Evolutionary conservation across 2,329 filamentous ascomycete genomes (phyloP).

Genomic region (Monosporascus sp.): DNA sequence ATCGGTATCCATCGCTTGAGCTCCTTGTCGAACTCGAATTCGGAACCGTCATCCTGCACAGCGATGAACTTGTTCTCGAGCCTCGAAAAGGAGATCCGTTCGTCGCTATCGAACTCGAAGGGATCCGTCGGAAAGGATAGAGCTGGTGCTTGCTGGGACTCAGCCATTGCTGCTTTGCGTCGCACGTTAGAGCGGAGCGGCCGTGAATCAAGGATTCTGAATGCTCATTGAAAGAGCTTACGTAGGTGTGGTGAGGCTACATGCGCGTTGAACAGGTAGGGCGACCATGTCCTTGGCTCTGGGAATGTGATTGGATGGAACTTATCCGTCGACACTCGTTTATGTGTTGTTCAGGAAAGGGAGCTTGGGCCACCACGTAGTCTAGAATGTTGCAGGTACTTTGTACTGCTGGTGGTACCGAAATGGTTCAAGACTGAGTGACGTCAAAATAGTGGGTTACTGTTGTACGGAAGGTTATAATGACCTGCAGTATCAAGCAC

Average conservation of each 20-base stretch:
- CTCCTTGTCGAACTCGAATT: slow-evolving; percentile 74
- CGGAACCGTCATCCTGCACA: slow-evolving; percentile 76
- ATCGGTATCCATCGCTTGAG: slow-evolving; percentile 71
- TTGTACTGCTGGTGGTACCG: too few species aligned
- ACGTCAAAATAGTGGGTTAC: too few species aligned
- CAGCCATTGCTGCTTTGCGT: slow-evolving; percentile 12
- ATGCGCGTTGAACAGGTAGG: too few species aligned
- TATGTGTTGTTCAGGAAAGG: too few species aligned
- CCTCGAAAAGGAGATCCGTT: slow-evolving; percentile 82
- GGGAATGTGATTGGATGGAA: not conserved
- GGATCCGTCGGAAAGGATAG: slow-evolving; percentile 51
- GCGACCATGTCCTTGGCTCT: not conserved
- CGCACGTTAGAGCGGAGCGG: not conserved
- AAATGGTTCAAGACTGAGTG: too few species aligned
- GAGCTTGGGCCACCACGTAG: too few species aligned
- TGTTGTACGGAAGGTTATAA: too few species aligned
- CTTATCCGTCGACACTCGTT: too few species aligned
- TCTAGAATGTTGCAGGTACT: too few species aligned
- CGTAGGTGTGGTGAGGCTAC: not conserved
- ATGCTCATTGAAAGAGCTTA: not conserved
- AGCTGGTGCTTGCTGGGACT: slow-evolving; percentile 15
- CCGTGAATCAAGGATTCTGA: not conserved
- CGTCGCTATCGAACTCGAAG: slow-evolving; percentile 67
- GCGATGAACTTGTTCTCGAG: slow-evolving; percentile 77
- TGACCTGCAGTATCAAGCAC: too few species aligned